Conservation (phyloP, 768 basidiomycete genomes). For the Leccinum obscurum region DNA sequence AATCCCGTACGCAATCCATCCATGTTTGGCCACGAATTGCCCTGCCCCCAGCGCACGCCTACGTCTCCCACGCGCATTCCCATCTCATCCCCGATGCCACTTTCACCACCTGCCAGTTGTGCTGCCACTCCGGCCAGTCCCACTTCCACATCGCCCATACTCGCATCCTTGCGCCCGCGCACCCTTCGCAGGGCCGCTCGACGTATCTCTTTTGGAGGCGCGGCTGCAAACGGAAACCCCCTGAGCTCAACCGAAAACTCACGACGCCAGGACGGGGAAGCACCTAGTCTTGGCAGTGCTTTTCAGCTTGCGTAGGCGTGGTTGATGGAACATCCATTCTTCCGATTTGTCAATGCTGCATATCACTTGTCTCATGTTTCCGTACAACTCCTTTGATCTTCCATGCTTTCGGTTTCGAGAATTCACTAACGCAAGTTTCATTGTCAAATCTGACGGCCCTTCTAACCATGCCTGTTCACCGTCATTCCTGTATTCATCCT, state of each 20-base stretch:
- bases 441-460: slow-evolving; percentile 2
- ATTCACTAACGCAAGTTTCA: slow-evolving; percentile 1
- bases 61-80: slow-evolving; percentile 33
- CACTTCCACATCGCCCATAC: slow-evolving; percentile 18
- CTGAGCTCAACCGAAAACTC: slow-evolving; percentile 37
- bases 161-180: slow-evolving; percentile 24
- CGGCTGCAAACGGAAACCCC: slow-evolving; percentile 33
- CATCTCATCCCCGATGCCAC: slow-evolving; percentile 27
- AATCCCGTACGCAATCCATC: slow-evolving; percentile 61
- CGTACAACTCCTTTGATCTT: not conserved
- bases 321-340: not conserved
- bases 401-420: not conserved
- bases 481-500: slow-evolving; percentile 3
- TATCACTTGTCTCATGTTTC: slow-evolving; percentile 4
- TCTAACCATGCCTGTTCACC: slow-evolving; percentile 1
- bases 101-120: slow-evolving; percentile 18
- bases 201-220: slow-evolving; percentile 67
- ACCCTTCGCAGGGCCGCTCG: slow-evolving; percentile 41
- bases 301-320: slow-evolving; percentile 58
- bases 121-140: slow-evolving; percentile 7
- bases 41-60: slow-evolving; percentile 41
- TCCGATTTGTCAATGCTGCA: slow-evolving; percentile 13
- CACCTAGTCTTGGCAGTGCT: slow-evolving; percentile 61
- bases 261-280: slow-evolving; percentile 32
- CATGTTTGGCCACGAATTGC: slow-evolving; percentile 67